Percentiles rank a stretch among this genome's conserved stretches.
phyloP scores from a whole-genome alignment of 345 rosid genomes.

The Raphanus sativus region DNA sequence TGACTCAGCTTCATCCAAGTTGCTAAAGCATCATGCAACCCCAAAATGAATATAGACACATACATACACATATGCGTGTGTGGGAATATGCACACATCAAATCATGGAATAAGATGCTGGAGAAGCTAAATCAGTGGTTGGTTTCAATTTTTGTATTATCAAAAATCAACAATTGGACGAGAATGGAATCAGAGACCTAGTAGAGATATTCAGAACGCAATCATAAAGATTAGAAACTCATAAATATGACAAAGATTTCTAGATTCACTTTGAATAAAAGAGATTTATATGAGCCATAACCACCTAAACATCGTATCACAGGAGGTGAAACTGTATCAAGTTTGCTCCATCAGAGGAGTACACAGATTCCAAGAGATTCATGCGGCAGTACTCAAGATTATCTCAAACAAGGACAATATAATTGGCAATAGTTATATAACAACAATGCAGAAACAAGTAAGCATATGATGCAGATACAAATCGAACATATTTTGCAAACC shows the following conservation, averaged over 20 bases:
- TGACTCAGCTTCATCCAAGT: too few species aligned
- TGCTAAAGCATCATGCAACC: too few species aligned
- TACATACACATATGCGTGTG: not conserved
- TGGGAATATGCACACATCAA: conserved; percentile 17
- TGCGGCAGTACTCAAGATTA: not conserved
- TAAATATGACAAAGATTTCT: not conserved
- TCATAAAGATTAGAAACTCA: not conserved
- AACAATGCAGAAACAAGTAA: conserved; percentile 6
- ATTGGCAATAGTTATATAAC: not conserved
- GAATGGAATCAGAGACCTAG: not conserved
- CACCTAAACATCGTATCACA: not conserved
- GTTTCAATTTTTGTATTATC: not conserved
- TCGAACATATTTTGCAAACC: not conserved
- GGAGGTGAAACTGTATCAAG: not conserved
- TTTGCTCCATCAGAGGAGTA: not conserved
- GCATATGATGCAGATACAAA: not conserved
- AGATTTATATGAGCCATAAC: too few species aligned
- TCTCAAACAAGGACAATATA: conserved; percentile 4
- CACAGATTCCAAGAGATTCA: not conserved
- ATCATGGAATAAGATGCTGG: conserved; percentile 27
- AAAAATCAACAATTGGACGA: conserved; percentile 7
- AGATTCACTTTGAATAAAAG: not conserved
- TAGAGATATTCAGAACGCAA: too few species aligned
- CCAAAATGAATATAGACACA: not conserved
- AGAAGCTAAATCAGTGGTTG: conserved; percentile 12